These are phyloP conservation scores for Vigna mungo DNA, from an alignment of 306 rosid species.

Conservation along the genomic window DNA sequence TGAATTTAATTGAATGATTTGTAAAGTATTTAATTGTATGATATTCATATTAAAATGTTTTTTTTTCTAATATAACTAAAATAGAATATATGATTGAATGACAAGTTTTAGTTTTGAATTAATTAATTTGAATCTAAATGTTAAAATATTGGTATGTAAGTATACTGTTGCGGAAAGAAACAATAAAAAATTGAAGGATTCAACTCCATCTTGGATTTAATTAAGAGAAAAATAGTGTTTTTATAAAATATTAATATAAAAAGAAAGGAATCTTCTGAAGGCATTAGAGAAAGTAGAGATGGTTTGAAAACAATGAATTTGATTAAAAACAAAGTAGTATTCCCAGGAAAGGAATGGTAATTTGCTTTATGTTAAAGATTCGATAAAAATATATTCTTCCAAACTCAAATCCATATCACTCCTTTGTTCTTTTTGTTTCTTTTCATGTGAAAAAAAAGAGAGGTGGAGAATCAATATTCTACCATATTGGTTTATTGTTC, in stretches of 20 bases:
- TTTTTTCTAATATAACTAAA: too few species aligned
- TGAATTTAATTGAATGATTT: too few species aligned
- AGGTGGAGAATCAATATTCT: slow-evolving; percentile 43
- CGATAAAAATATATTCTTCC: slow-evolving; percentile 43
- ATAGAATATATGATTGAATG: too few species aligned
- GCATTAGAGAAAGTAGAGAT: slow-evolving; percentile 4
- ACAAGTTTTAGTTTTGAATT: too few species aligned
- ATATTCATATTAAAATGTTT: too few species aligned
- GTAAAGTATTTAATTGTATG: too few species aligned
- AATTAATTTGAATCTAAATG: too few species aligned
- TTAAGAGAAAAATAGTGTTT: neutral
- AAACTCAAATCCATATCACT: slow-evolving; percentile 12
- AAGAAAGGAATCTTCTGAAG: slow-evolving; percentile 25
- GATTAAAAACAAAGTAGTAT: slow-evolving; percentile 40
- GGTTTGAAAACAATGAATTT: slow-evolving; percentile 33
- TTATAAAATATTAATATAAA: neutral
- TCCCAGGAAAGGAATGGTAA: slow-evolving; percentile 42
- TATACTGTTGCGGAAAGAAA: neutral
- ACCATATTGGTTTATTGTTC: slow-evolving; percentile 18
- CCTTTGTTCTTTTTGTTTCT: slow-evolving; percentile 47
- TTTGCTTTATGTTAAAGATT: slow-evolving; percentile 42
- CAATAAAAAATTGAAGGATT: neutral
- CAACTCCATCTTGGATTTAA: neutral
- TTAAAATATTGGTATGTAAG: too few species aligned
- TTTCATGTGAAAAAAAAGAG: slow-evolving; percentile 42